Evolutionary conservation across 345 rosid genomes (phyloP).

Genomic region (Leavenworthia alabamica): DNA sequence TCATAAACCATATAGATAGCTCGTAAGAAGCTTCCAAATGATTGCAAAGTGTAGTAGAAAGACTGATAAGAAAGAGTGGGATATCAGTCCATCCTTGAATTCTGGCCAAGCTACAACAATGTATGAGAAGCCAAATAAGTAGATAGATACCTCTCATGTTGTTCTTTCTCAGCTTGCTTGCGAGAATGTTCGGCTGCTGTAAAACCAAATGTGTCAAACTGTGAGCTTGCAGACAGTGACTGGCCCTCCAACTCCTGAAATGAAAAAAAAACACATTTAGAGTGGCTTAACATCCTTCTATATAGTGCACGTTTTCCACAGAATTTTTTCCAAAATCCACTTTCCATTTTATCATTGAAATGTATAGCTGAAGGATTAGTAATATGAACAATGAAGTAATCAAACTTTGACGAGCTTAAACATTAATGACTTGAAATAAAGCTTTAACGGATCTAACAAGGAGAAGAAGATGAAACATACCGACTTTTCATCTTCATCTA

Average conservation of each 20-base stretch:
- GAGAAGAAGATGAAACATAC: slow-evolving; percentile 40
- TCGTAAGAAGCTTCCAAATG: slow-evolving; percentile 14
- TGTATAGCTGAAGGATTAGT: background rate
- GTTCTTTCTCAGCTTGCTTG: slow-evolving; percentile 85
- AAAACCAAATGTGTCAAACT: slow-evolving; percentile 97
- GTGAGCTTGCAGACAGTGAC: slow-evolving; percentile 60
- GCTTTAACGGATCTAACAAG: background rate
- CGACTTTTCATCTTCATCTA: slow-evolving; percentile 86
- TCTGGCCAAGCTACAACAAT: slow-evolving; percentile 2
- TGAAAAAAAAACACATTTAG: slow-evolving; percentile 11
- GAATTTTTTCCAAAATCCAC: background rate
- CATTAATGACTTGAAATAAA: background rate
- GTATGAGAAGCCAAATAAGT: slow-evolving; percentile 12
- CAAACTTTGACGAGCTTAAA: background rate
- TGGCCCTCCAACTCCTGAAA: slow-evolving; percentile 76
- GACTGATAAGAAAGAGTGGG: background rate
- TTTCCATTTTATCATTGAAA: background rate
- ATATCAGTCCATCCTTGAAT: background rate
- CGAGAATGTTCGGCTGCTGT: slow-evolving; percentile 84
- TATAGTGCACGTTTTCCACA: background rate
- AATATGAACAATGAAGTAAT: background rate
- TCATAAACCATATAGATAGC: background rate
- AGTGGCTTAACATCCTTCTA: background rate
- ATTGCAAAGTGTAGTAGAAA: background rate
- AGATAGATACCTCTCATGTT: slow-evolving; percentile 55